Evolutionary conservation across 306 rosid genomes (phyloP).

Genomic region (Pueraria montana): DNA sequence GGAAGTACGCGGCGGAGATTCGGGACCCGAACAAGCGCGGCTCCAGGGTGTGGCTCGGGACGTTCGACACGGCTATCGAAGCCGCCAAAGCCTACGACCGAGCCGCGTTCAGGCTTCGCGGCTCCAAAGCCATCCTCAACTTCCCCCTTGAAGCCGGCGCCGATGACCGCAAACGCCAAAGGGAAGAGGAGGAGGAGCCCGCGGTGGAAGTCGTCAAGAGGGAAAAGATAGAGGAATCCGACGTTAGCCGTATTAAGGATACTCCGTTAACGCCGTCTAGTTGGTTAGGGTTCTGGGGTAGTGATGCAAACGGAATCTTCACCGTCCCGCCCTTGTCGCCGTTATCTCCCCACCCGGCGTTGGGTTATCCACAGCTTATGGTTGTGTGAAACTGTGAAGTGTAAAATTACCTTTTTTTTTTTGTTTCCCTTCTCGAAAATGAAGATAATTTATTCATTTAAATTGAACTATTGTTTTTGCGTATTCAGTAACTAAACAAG

Average conservation of each 20-base stretch:
- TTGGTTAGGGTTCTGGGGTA: conserved; percentile 68
- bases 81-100: conserved; percentile 85
- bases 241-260: conserved; percentile 39
- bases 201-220: conserved; percentile 50
- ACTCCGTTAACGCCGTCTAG: conserved; percentile 81
- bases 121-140: conserved; percentile 81
- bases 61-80: conserved; percentile 74
- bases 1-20: conserved; percentile 85
- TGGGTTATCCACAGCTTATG: conserved; percentile 74
- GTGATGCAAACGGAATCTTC: conserved; percentile 59
- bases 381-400: conserved; percentile 55
- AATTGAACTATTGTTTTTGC: neutral
- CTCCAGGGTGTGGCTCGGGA: conserved; percentile 81
- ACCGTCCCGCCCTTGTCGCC: conserved; percentile 77
- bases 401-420: neutral
- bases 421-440: neutral
- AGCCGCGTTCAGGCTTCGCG: conserved; percentile 81
- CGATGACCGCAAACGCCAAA: conserved; percentile 54
- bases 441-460: neutral
- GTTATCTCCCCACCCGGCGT: conserved; percentile 71
- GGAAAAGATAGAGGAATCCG: conserved; percentile 45
- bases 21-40: conserved; percentile 79
- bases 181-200: conserved; percentile 42
- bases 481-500: too few species aligned
- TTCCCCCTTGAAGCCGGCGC: conserved; percentile 68